A percentile compares a stretch with the other conserved stretches of the same genome.
These are phyloP conservation scores for Inonotus hispidus DNA, from an alignment of 1,284 basidiomycete species.

Conservation along the genomic window DNA sequence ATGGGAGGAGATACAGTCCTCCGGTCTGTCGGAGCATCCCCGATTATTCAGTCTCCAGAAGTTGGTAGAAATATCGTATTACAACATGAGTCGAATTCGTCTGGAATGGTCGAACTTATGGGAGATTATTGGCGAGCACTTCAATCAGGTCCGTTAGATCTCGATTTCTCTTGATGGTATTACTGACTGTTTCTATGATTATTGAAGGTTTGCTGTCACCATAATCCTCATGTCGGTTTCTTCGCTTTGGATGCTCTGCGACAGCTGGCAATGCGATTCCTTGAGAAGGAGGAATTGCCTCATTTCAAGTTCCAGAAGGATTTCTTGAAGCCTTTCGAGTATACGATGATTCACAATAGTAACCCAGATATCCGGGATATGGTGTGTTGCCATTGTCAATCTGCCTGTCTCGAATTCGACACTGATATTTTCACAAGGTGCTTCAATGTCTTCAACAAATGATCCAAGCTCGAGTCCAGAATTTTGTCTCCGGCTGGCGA, in stretches of 20 bases:
- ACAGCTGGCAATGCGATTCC: slow-evolving; percentile 96
- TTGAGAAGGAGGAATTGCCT: slow-evolving; percentile 97
- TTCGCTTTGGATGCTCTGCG: slow-evolving; percentile 98
- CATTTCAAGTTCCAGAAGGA: slow-evolving; percentile 99
- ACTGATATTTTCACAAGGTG: slow-evolving; percentile 45
- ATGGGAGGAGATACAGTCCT: slow-evolving; percentile 99
- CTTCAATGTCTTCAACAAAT: slow-evolving; percentile 98
- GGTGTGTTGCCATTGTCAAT: slow-evolving; percentile 36
- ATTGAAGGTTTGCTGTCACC: slow-evolving; percentile 91
- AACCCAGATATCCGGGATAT: slow-evolving; percentile 96
- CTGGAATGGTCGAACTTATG: slow-evolving; percentile 98
- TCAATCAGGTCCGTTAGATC: slow-evolving; percentile 77
- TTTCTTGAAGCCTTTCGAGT: slow-evolving; percentile 96
- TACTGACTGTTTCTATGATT: slow-evolving; percentile 10
- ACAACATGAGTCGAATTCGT: slow-evolving; percentile 99
- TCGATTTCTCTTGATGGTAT: not conserved
- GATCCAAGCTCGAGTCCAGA: slow-evolving; percentile 93
- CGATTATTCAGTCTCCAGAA: slow-evolving; percentile 98
- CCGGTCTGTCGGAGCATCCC: slow-evolving; percentile 88
- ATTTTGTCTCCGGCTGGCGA: slow-evolving; percentile 97
- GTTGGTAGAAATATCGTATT: slow-evolving; percentile 98
- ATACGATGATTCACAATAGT: slow-evolving; percentile 95
- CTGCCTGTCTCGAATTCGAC: slow-evolving; percentile 2
- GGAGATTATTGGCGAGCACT: slow-evolving; percentile 98
- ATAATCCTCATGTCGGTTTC: slow-evolving; percentile 94